Base-by-base conservation (phyloP, 768 basidiomycete species). In the Pulveroboletus sp. region DNA sequence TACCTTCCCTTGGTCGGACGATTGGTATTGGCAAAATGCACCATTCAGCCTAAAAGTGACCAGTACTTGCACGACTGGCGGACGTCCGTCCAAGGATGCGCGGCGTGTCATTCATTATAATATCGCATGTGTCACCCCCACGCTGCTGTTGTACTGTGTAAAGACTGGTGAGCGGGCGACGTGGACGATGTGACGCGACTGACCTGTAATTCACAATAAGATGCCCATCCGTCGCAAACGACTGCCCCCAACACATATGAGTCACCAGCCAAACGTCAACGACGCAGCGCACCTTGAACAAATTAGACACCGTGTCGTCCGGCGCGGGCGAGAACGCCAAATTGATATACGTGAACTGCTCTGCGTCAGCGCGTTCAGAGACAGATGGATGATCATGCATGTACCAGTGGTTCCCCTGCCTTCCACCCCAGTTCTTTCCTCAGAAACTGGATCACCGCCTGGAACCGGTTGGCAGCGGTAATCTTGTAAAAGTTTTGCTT, bases 401-500 rank as follows among this genome's bases (percentile, higher is more conserved):
- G 43, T 57, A 94, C 94, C 67, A 97, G 66, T 1, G 93, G 85
- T 57, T 97, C 94, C 0, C 84, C 80, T 12, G 82, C 71, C 64
- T 90, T 92, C 85, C 90, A 92, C 2, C 85, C 84, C 33, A 97
- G 69, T 64, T 97, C 93, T 61, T 83, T 90, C 55, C 94, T 72
- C 68, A 98, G 64, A 67, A 98, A 97, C 61, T 90, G 85, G 35
- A 95, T 93, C 47, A 98, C 94, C 8, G 92, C 90, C 66, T 97
- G 93, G 60, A 97, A 99, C 45, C 88, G 79, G 66, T 97, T 94
- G 34, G 87, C 85, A 12, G 94, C 89, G 0, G 94, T 93, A 62
- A 97, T 94, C 76, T 94, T 95, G 82, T 93, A 97, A 59, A 94
- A 90, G 72, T 95, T 97, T 71, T 95, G 91, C 72, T 89, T 94